Conservation (phyloP, 2,329 filamentous ascomycete genomes). For the Dothideomycetidae sp. region DNA sequence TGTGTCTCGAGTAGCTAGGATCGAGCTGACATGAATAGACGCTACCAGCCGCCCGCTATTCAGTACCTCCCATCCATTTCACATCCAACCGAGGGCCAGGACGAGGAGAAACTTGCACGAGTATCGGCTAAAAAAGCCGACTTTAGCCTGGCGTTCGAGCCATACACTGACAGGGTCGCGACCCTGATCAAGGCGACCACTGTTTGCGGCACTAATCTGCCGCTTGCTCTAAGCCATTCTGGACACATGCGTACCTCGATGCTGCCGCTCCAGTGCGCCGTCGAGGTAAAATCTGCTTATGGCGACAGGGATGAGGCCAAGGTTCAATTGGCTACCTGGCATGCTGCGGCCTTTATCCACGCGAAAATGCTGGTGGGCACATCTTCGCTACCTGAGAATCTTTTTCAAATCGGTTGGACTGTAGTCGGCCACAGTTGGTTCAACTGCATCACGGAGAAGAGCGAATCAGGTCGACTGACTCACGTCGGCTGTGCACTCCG, state of each 20-base stretch:
- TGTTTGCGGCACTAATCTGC: too few relatives aligned
- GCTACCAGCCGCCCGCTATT: too few relatives aligned
- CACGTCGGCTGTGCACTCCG: background rate
- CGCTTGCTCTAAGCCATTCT: too few relatives aligned
- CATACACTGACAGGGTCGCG: too few relatives aligned
- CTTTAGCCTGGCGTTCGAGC: too few relatives aligned
- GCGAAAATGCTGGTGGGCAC: background rate
- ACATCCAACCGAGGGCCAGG: too few relatives aligned
- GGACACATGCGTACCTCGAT: background rate
- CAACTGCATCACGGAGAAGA: background rate
- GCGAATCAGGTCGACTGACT: background rate
- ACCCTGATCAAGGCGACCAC: too few relatives aligned
- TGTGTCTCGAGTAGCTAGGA: too few relatives aligned
- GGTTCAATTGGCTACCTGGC: constrained; percentile 1
- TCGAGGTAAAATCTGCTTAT: constrained; percentile 1
- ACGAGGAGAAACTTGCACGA: too few relatives aligned
- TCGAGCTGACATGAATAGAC: too few relatives aligned
- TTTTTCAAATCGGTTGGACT: background rate
- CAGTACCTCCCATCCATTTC: too few relatives aligned
- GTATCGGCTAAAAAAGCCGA: too few relatives aligned
- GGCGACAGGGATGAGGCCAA: background rate
- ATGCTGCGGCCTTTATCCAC: constrained; percentile 4
- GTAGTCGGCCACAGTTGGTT: background rate
- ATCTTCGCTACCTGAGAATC: background rate
- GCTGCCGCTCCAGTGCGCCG: constrained; percentile 1